A percentile compares a stretch with the other conserved stretches of the same genome.
Evolutionary conservation across 768 basidiomycete genomes (phyloP).

Genomic region (Hericium rajendrae): DNA sequence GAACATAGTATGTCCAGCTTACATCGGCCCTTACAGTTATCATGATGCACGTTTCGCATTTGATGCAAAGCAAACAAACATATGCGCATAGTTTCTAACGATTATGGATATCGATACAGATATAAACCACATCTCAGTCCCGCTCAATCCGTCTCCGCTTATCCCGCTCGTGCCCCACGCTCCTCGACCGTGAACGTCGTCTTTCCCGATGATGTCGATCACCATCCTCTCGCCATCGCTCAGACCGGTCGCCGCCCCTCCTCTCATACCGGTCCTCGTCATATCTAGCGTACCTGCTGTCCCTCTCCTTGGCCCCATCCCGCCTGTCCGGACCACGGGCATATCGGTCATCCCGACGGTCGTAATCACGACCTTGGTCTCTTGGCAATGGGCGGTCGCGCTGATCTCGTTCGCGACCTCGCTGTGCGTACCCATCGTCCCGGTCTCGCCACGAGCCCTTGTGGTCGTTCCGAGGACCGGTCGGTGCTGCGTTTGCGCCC

Average conservation of each 20-base stretch:
- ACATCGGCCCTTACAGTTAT: too few species aligned
- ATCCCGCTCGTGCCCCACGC: constrained; percentile 15
- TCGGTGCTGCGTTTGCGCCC: constrained; percentile 23
- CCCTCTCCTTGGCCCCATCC: constrained; percentile 4
- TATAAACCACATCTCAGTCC: not conserved
- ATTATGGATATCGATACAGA: not conserved
- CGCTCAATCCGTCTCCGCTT: constrained; percentile 26
- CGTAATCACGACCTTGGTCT: constrained; percentile 1
- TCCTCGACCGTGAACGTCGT: constrained; percentile 21
- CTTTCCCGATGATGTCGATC: constrained; percentile 12
- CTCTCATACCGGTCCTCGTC: constrained; percentile 9
- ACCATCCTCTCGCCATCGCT: constrained; percentile 15
- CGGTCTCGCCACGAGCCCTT: constrained; percentile 15
- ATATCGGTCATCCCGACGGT: constrained; percentile 8
- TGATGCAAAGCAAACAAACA: too few species aligned
- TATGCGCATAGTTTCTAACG: too few species aligned
- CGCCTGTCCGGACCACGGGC: not conserved
- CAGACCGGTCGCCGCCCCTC: constrained; percentile 16
- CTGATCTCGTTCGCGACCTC: not conserved
- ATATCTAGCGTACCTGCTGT: constrained; percentile 7
- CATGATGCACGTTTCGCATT: too few species aligned
- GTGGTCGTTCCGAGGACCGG: constrained; percentile 15
- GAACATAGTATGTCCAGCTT: too few species aligned
- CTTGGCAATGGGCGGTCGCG: constrained; percentile 4
- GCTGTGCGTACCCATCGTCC: constrained; percentile 8